Percentiles rank a stretch among this genome's conserved stretches.
These are phyloP conservation scores for Colletotrichum lentis DNA, from an alignment of 2,329 filamentous ascomycete species.

Conservation along the genomic window DNA sequence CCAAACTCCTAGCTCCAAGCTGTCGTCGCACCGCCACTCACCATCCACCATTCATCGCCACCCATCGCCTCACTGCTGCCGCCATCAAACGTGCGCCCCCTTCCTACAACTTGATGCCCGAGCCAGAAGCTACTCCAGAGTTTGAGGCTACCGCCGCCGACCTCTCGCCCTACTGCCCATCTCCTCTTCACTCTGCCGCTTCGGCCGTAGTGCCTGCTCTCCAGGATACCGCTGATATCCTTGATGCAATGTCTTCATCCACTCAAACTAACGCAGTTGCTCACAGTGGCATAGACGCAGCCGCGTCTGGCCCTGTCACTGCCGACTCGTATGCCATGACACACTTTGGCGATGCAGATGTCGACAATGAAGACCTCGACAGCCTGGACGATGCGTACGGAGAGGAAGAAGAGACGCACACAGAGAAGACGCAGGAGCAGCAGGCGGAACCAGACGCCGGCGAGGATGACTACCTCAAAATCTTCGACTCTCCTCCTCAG, in stretches of 20 bases:
- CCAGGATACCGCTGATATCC: constrained; percentile 61
- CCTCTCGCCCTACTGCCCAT: constrained; percentile 61
- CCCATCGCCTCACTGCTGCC: not conserved
- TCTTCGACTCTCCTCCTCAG: constrained; percentile 58
- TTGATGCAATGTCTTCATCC: constrained; percentile 54
- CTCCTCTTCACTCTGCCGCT: constrained; percentile 57
- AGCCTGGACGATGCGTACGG: constrained; percentile 59
- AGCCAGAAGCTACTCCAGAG: constrained; percentile 48
- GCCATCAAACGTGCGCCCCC: constrained; percentile 11
- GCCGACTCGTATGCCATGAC: constrained; percentile 1
- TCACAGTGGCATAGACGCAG: constrained; percentile 37
- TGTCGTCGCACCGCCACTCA: constrained; percentile 1
- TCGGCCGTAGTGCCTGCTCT: constrained; percentile 59
- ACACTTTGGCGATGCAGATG: constrained; percentile 39
- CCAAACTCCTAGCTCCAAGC: not conserved
- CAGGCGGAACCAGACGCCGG: constrained; percentile 42
- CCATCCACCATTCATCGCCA: constrained; percentile 9
- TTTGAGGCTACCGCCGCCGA: constrained; percentile 63
- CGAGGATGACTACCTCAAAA: constrained; percentile 61
- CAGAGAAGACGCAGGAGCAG: constrained; percentile 43
- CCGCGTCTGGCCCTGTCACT: constrained; percentile 44
- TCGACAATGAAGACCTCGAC: constrained; percentile 49
- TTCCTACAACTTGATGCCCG: constrained; percentile 53
- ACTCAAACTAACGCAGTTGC: constrained; percentile 41
- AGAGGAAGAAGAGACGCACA: constrained; percentile 48